Evolutionary conservation across 129 eudicot species (phyloP), one percentile per base, ranked within the genome.

Genomic region (Arctium lappa): DNA sequence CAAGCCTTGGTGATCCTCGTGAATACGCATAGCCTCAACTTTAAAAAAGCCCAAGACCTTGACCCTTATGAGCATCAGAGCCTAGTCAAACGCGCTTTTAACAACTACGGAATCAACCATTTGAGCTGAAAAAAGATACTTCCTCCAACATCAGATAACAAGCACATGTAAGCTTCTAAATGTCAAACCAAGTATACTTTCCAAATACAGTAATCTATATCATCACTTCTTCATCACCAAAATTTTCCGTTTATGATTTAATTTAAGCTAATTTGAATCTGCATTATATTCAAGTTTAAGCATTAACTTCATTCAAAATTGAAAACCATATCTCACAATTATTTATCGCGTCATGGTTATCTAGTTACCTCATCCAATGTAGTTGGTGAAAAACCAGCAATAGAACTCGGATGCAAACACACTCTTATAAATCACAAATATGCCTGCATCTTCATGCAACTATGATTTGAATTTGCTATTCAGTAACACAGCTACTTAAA

Each of bases 151-250:
- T 5, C 27, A 62, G 8, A 62, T n/a, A 62, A 62, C 69, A 62
- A 62, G 31, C 31, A 18, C 2, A 22, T 62, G 3, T 18, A 38
- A 22, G 44, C 53, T 29, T 37, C 5, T 7, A 6, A 2, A 16
- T 73, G 50, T 36, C 53, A 72, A 72, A 73, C 27, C 53, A 73
- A 2, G 18, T 12, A 73, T 38, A 37, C 15, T 73, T 38, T 37
- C 76, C 76, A 73, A 72, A 72, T 15, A 16, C 50, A 72, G 38
- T 48, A 34, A 72, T 72, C 68, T 56, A 56, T 56, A 56, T 56
- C 27, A 56, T 60, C 68, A 60, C 27, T 60, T 1, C 8, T 13
- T 60, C 18, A 60, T 60, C 68, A 60, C 68, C 27, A 65, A 65
- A 2, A 65, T 22, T 22, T 22, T 65, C 70, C 12, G 3, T 53